Conservation (phyloP, 2,329 filamentous ascomycete genomes). For the Hypoxylon sp. region DNA sequence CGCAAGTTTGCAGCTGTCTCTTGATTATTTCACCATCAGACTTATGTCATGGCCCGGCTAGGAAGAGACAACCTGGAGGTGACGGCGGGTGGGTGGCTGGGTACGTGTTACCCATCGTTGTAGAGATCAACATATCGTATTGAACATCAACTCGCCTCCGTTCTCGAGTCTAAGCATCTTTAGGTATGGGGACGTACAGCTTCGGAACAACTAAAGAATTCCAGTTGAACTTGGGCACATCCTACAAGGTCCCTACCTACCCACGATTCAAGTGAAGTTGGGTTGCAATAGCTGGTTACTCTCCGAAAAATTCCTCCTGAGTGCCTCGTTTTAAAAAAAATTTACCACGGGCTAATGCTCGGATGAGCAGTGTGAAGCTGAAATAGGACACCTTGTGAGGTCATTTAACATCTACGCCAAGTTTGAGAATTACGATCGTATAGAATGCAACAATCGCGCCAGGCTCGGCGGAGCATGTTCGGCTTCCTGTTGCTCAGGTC, state of each 20-base stretch:
- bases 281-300: constrained; percentile 1
- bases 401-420: constrained; percentile 26
- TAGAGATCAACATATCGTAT: constrained; percentile 34
- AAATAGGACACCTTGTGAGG: constrained; percentile 25
- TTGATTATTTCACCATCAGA: constrained; percentile 36
- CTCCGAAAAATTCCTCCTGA: constrained; percentile 2
- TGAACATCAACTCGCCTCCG: constrained; percentile 39
- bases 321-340: constrained; percentile 21
- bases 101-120: constrained; percentile 33
- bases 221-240: constrained; percentile 8
- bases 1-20: constrained; percentile 1
- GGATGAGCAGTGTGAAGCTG: constrained; percentile 10
- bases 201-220: constrained; percentile 11
- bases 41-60: constrained; percentile 33
- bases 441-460: neutral
- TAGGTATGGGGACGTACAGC: constrained; percentile 26
- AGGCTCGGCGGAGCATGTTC: neutral
- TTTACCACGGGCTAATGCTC: constrained; percentile 42
- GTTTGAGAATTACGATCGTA: constrained; percentile 22
- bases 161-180: constrained; percentile 12
- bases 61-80: constrained; percentile 24
- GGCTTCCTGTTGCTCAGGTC: neutral
- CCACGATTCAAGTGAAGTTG: constrained; percentile 1
- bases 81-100: constrained; percentile 15
- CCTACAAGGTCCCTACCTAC: constrained; percentile 5